These are phyloP conservation scores for Rhododendron kiyosumense DNA, from an alignment of 148 eudicot species.

Conservation along the genomic window DNA sequence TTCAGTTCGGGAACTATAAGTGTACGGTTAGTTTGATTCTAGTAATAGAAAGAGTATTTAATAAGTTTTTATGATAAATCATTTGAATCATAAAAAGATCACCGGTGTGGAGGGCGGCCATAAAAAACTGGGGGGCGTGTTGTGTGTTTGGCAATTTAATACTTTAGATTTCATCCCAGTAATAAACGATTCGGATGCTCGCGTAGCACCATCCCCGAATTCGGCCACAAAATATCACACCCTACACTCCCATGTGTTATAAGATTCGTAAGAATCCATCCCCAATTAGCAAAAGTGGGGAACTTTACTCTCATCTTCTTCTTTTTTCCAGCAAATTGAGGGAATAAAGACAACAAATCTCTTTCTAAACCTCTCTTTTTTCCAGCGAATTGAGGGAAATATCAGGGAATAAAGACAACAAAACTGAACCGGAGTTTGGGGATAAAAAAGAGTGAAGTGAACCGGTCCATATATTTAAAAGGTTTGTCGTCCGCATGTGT, in stretches of 20 bases:
- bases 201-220: too few species aligned
- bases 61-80: background rate
- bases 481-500: too few species aligned
- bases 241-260: background rate
- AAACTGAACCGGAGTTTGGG: background rate
- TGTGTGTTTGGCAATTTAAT: too few species aligned
- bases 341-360: slow-evolving; percentile 1
- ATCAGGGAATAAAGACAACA: slow-evolving; percentile 1
- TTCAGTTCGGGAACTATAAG: background rate
- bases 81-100: background rate
- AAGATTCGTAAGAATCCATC: background rate
- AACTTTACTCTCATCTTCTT: background rate
- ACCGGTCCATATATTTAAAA: background rate
- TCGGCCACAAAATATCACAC: background rate
- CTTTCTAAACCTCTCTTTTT: background rate
- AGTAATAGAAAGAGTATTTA: background rate
- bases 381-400: background rate
- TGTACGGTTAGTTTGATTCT: background rate
- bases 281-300: background rate
- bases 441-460: background rate
- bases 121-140: background rate
- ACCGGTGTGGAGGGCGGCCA: background rate
- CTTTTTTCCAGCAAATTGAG: background rate
- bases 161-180: too few species aligned
- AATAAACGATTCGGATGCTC: too few species aligned